Percentiles rank a stretch among this genome's conserved stretches.
These are phyloP conservation scores for Arabidopsis hybrid DNA, from an alignment of 441 rosid species.

Conservation along the genomic window DNA sequence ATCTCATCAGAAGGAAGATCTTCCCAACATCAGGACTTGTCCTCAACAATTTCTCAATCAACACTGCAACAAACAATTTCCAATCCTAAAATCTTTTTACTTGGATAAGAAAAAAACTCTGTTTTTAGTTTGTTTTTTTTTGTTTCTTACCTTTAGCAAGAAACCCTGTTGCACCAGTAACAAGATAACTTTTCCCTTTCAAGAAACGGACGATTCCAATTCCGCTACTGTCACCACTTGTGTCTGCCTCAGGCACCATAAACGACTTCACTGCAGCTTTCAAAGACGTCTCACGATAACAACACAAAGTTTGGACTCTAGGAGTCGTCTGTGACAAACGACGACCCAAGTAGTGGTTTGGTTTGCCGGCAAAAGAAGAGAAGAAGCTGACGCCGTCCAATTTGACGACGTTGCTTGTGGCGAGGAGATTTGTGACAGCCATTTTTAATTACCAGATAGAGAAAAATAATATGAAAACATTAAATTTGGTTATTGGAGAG, in stretches of 20 bases:
- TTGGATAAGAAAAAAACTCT: conserved; percentile 19
- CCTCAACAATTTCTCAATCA: conserved; percentile 53
- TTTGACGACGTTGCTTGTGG: conserved; percentile 4
- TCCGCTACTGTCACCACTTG: not conserved
- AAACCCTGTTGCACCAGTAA: conserved; percentile 48
- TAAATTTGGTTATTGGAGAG: no score
- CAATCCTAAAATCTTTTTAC: not conserved
- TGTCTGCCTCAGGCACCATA: not conserved
- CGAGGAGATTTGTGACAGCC: conserved; percentile 10
- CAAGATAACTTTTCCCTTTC: conserved; percentile 37
- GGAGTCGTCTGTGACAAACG: conserved; percentile 8
- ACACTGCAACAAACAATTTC: conserved; percentile 6
- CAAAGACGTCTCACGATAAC: conserved; percentile 1
- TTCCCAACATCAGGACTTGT: conserved; percentile 47
- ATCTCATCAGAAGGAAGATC: conserved; percentile 47
- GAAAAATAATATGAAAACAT: no score
- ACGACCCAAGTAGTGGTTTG: conserved; percentile 6
- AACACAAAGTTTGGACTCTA: not conserved
- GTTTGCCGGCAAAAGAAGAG: conserved; percentile 4
- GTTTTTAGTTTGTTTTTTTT: not conserved
- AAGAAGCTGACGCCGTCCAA: not conserved
- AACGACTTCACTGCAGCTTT: conserved; percentile 11
- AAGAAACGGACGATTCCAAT: conserved; percentile 38
- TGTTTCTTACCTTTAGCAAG: conserved; percentile 39
- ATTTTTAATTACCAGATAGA: not conserved